Conservation (phyloP, 345 rosid species). For the Eucalyptus tenuipes region DNA sequence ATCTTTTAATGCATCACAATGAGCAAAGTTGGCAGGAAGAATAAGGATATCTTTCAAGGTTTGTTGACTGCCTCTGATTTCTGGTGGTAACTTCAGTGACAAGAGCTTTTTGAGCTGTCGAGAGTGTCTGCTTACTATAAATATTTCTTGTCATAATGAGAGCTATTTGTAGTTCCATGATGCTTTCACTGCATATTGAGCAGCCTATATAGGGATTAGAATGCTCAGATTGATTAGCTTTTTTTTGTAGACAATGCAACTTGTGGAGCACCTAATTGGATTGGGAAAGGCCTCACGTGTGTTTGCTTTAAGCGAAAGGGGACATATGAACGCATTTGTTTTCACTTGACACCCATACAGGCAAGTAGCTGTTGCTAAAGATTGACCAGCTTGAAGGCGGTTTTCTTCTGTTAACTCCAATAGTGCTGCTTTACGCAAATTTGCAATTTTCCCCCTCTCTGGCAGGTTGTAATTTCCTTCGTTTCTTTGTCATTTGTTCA, state of each 20-base stretch:
- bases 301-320: slow-evolving; percentile 87
- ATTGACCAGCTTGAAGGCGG: background rate
- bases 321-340: slow-evolving; percentile 49
- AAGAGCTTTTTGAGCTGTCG: background rate
- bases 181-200: background rate
- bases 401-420: background rate
- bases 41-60: background rate
- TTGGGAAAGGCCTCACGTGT: slow-evolving; percentile 80
- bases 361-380: slow-evolving; percentile 16
- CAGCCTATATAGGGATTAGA: background rate
- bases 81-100: background rate
- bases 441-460: background rate
- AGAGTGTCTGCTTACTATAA: background rate
- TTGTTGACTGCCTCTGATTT: background rate
- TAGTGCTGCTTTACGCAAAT: background rate
- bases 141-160: background rate
- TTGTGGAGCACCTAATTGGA: slow-evolving; percentile 63
- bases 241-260: slow-evolving; percentile 37
- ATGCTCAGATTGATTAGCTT: background rate
- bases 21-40: background rate
- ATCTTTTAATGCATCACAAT: background rate
- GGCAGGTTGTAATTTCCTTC: background rate
- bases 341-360: slow-evolving; percentile 79
- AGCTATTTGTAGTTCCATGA: background rate
- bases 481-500: background rate